Evolutionary conservation across 2,329 filamentous ascomycete genomes (phyloP), one percentile per base, ranked within the genome.

Genomic region (Trichoderma breve): DNA sequence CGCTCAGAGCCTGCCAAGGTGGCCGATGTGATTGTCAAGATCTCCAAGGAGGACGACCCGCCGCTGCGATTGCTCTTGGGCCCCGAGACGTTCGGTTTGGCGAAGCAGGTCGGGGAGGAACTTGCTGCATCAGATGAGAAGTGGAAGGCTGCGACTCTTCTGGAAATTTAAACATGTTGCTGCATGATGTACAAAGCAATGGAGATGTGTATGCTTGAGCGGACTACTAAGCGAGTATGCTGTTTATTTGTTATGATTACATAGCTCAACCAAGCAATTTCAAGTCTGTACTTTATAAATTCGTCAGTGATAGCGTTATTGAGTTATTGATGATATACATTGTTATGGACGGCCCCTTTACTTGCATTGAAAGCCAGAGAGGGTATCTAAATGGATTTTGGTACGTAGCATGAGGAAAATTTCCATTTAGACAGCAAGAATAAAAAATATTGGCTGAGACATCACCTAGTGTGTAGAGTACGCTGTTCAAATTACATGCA

Each of bases 41-140:
- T 82, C 36, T 72, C 77, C 0, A 72, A 76, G 1, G 74, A 75
- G 7, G 71, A 76, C 0, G 76, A 82, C 2, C 77, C 79, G 0
- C 81, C 81, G 0, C 26, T 81, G 47, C 76, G 80, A 18, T 70
- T 82, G 24, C 72, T 82, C 28, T 15, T 82, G 39, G 81, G 81
- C 1, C 70, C 75, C 18, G 76, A 79, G 61, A 77, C 79, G 1
- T 62, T 77, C 1, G 72, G 73, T n/a, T 73, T 76, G 70, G 78
- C 73, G 32, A 73, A 74, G 6, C 68, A 68, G 18, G 76, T 71
- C 1, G 72, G 74, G 0, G 70, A 76, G 28, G 64, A 71, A 1
- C 73, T 81, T 36, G 76, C 77, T 34, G 75, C 74, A 0, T 79
- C 78, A 12, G 79, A 81, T 30, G 74, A 77, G 63, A 80, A 79